Conservation (phyloP, 208 protist genomes). For the Chromosphaera perkinsii region DNA sequence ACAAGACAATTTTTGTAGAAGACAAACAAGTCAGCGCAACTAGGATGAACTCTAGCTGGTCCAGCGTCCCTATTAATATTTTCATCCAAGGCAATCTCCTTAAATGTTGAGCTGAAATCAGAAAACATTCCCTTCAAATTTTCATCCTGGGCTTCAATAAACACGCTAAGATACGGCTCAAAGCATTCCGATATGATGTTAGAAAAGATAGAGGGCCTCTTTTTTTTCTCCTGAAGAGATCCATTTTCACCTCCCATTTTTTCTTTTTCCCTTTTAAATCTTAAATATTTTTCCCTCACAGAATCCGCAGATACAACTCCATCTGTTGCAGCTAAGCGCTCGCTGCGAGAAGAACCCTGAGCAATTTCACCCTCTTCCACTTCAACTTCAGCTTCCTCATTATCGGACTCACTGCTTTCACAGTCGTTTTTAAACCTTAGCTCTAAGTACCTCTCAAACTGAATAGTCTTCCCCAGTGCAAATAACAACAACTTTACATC, state of each 20-base stretch:
- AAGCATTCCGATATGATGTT: constrained; percentile 19
- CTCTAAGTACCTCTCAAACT: constrained; percentile 26
- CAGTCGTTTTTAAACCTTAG: constrained; percentile 15
- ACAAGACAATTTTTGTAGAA: constrained; percentile 31
- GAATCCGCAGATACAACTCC: no score
- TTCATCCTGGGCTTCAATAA: constrained; percentile 20
- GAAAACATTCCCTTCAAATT: constrained; percentile 7
- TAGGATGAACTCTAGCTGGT: constrained; percentile 9
- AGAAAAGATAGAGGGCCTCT: constrained; percentile 10
- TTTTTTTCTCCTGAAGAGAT: constrained; percentile 10
- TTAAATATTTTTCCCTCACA: no score
- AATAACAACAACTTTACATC: constrained; percentile 18
- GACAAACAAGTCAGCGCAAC: constrained; percentile 20
- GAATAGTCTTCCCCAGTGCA: constrained; percentile 14
- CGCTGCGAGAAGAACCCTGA: no score
- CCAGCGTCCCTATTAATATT: background rate
- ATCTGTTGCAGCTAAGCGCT: no score
- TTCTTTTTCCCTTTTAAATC: no score
- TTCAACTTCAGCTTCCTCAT: no score
- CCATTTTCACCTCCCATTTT: no score
- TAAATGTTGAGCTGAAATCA: background rate
- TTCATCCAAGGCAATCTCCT: constrained; percentile 1
- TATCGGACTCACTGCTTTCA: no score
- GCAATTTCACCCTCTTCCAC: no score
- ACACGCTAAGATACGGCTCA: constrained; percentile 19